A percentile compares a stretch with the other conserved stretches of the same genome.
These are phyloP conservation scores for Fomitopsis schrenkii DNA, from an alignment of 1,284 basidiomycete species.

Conservation along the genomic window DNA sequence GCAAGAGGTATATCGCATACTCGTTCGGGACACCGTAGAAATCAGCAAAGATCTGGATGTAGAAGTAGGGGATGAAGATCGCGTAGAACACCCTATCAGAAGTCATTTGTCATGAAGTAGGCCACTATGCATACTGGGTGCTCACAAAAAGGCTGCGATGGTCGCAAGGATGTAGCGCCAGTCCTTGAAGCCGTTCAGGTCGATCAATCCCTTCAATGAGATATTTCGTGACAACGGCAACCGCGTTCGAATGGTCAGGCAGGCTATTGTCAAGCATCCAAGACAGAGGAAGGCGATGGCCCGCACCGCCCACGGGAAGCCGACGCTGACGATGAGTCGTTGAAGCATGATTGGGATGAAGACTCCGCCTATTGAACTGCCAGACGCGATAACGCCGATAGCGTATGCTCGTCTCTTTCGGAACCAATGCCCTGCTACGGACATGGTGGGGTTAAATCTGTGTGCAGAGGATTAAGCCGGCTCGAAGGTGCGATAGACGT, in stretches of 20 bases:
- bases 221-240: constrained; percentile 26
- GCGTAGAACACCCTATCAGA: constrained; percentile 6
- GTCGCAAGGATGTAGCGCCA: constrained; percentile 25
- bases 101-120: constrained; percentile 14
- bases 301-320: constrained; percentile 59
- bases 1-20: constrained; percentile 47
- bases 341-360: constrained; percentile 62
- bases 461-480: constrained; percentile 3
- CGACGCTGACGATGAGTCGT: constrained; percentile 46
- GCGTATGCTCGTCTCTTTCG: constrained; percentile 41
- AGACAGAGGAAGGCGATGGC: constrained; percentile 28
- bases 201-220: constrained; percentile 34
- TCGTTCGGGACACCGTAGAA: constrained; percentile 35
- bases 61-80: constrained; percentile 33
- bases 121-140: constrained; percentile 22
- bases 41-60: constrained; percentile 48
- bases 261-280: constrained; percentile 25
- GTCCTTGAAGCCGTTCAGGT: constrained; percentile 29
- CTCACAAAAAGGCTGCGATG: constrained; percentile 28
- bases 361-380: constrained; percentile 49
- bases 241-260: constrained; percentile 36
- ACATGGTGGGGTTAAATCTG: constrained; percentile 44
- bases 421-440: constrained; percentile 46
- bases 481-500: constrained; percentile 6
- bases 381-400: constrained; percentile 41